A percentile compares a stretch with the other conserved stretches of the same genome.
Conservation (phyloP, 2,329 filamentous ascomycete species). For the Acrodontium crateriforme region DNA sequence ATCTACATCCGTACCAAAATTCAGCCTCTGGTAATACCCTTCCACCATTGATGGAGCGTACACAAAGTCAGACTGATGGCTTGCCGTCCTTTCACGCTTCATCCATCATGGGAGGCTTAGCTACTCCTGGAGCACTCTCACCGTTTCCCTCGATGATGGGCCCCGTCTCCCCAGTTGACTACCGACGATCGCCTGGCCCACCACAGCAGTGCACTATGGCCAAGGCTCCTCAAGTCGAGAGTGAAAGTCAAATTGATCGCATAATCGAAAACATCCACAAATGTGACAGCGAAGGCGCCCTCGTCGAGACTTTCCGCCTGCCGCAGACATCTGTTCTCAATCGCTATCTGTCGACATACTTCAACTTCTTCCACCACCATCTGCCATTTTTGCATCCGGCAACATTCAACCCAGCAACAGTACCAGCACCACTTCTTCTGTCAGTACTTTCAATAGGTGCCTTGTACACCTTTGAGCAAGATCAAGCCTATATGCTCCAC, state of each 20-base stretch:
- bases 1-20: slow-evolving; percentile 34
- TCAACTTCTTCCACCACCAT: slow-evolving; percentile 93
- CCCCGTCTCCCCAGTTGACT: slow-evolving; percentile 55
- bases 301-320: slow-evolving; percentile 80
- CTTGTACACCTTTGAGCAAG: slow-evolving; percentile 91
- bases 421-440: slow-evolving; percentile 70
- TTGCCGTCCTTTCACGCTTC: slow-evolving; percentile 49
- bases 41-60: slow-evolving; percentile 49
- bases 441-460: slow-evolving; percentile 91
- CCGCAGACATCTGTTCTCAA: slow-evolving; percentile 72
- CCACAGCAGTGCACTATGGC: slow-evolving; percentile 50
- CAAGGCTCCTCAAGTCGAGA: slow-evolving; percentile 65
- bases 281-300: slow-evolving; percentile 65
- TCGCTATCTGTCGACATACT: slow-evolving; percentile 88
- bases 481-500: slow-evolving; percentile 92
- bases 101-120: slow-evolving; percentile 52
- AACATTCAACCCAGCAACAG: slow-evolving; percentile 69
- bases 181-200: slow-evolving; percentile 55
- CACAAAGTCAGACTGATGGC: slow-evolving; percentile 28
- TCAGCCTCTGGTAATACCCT: slow-evolving; percentile 32
- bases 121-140: slow-evolving; percentile 59
- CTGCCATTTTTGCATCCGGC: slow-evolving; percentile 88
- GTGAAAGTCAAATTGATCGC: slow-evolving; percentile 70
- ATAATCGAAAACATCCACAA: slow-evolving; percentile 77
- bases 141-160: slow-evolving; percentile 56